Evolutionary conservation across 2,329 filamentous ascomycete species (phyloP), one percentile per base, ranked within the genome.

Genomic region (Aspergillus arachidicola): DNA sequence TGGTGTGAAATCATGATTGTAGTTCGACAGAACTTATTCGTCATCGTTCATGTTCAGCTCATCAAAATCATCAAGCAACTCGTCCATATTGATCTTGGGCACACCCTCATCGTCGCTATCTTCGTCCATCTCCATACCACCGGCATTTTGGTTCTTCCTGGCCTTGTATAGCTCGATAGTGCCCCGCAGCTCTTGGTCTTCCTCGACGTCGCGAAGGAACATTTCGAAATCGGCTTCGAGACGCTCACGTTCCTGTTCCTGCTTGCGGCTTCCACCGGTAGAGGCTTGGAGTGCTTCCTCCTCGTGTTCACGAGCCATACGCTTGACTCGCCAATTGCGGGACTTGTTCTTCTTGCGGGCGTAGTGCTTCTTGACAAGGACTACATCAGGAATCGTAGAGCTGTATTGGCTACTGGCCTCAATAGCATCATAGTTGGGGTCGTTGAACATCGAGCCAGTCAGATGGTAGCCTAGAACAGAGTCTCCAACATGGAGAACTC

Each of bases 281-380:
- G 93, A 83, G 92, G 41, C 19, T 64, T 61, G 36, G 60, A 63
- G 55, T 7, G 69, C 72, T 57, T 78, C 76, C 68, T 97, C 94
- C 69, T 91, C 91, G 76, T 97, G 92, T 67, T 98, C 94, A 80
- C 88, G 91, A 68, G 86, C 86, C 91, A 99, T 94, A 73, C 95
- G 93, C 87, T 92, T 96, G 78, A 99, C 88, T 78, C 91, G 91
- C 95, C 95, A 99, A 84, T 92, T 92, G 70, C 96, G 89, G 78
- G 85, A 86, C 83, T 89, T 90, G 76, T 88, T 86, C 87, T 94
- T 96, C 80, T 91, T 91, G 71, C 92, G 88, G 62, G 91, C 88
- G 81, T 96, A 99, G 85, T 92, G 89, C 80, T 99, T 99, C 93
- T 96, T 98, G 77, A 99, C 93, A 4, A 99, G 85, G 7, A 99